Percentiles rank a stretch among this genome's conserved stretches.
Evolutionary conservation across 2,329 filamentous ascomycete genomes (phyloP).

Genomic region (Clarireedia hainanense): DNA sequence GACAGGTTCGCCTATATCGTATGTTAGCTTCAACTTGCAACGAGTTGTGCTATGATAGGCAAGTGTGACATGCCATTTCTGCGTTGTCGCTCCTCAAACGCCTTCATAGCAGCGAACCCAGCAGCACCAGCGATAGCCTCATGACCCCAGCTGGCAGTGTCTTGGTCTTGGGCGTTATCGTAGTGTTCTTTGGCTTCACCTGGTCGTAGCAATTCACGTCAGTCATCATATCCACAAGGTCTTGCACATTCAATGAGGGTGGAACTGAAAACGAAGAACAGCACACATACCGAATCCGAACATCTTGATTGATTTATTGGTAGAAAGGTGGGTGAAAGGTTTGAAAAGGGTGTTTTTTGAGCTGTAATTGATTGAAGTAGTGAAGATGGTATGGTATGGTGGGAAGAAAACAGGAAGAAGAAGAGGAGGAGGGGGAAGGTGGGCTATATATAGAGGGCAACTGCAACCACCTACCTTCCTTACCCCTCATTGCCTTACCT

Average conservation of each 20-base stretch:
- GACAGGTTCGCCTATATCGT: constrained; percentile 53
- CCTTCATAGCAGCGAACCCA: constrained; percentile 72
- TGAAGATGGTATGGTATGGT: not conserved
- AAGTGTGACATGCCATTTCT: constrained; percentile 45
- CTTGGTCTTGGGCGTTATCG: constrained; percentile 35
- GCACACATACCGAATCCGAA: constrained; percentile 24
- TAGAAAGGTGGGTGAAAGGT: not conserved
- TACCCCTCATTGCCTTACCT: no score
- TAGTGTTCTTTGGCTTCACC: constrained; percentile 37
- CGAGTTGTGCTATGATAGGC: not conserved
- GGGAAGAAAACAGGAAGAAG: not conserved
- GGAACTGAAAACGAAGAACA: not conserved
- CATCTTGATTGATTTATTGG: constrained; percentile 20
- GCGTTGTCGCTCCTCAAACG: constrained; percentile 69
- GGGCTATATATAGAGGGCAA: constrained; percentile 8
- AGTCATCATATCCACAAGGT: not conserved
- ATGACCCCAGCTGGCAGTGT: constrained; percentile 60
- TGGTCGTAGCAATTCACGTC: constrained; percentile 16
- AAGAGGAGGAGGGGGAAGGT: not conserved
- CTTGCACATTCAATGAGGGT: no score
- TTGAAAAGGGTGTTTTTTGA: not conserved
- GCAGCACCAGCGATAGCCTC: constrained; percentile 70
- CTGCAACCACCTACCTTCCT: no score
- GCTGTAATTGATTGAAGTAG: constrained; percentile 1
- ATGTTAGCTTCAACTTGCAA: not conserved